Evolutionary conservation across 2,329 filamentous ascomycete genomes (phyloP), one percentile per base, ranked within the genome.

Genomic region (Penicillium hordei): DNA sequence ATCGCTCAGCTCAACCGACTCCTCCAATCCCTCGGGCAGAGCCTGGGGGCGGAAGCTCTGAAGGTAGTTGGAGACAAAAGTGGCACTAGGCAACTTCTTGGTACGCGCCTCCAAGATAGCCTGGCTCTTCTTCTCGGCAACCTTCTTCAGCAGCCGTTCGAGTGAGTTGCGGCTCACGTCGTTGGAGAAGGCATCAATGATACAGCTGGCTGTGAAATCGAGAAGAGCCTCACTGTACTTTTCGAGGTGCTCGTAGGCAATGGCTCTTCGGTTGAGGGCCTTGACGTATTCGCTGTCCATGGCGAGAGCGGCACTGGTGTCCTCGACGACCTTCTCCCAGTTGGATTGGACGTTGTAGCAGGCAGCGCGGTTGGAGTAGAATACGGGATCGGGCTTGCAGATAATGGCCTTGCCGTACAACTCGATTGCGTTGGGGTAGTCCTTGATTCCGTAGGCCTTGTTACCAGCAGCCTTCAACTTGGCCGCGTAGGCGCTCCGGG

Each of bases 191-290:
- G 90, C 90, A 75, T 99, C 94, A 74, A 99, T 96, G 76, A 99
- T 99, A 81, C 94, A 99, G 79, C 93, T 97, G 58, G 94, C 94
- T 9, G 94, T 99, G 80, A 96, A 97, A 79, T 99, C 94, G 63
- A 99, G 85, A 9, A 99, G 87, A 45, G 94, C 93, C 74, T 97
- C 93, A 75, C 92, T 94, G 81, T 89, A 96, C 78, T 89, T 89
- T 69, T 88, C 88, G 44, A 94, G 86, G 75, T 97, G 90, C 79
- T 99, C 94, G 77, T 97, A 99, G 57, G 94, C 94, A 73, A 95
- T 95, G 55, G 94, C 94, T 69, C 94, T 87, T 71, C 94, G 89
- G 83, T 99, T 99, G 68, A 99, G 83, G 34, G 94, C 94, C 83
- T 99, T 97, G 77, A 99, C 88, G 76, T 99, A 99, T 79, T 96